Percentiles rank a stretch among this genome's conserved stretches.
phyloP scores from a whole-genome alignment of 345 rosid genomes.

The Citrus sinensis region DVS_A1.0 CM039168.1:23492001-23492500 shows the following conservation, averaged over 20 bases:
- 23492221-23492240: slow-evolving; percentile 68
- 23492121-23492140: slow-evolving; percentile 89
- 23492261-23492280: slow-evolving; percentile 25
- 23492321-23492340: slow-evolving; percentile 57
- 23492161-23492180: slow-evolving; percentile 83
- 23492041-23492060: slow-evolving; percentile 93
- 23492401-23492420: slow-evolving; percentile 52
- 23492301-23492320: not conserved
- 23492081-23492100: slow-evolving; percentile 82
- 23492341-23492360: slow-evolving; percentile 56
- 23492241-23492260: slow-evolving; percentile 70
- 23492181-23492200: slow-evolving; percentile 71
- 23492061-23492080: slow-evolving; percentile 86
- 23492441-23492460: slow-evolving; percentile 47
- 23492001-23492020: not conserved
- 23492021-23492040: slow-evolving; percentile 31
- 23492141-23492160: slow-evolving; percentile 82
- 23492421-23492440: slow-evolving; percentile 48
- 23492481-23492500: not conserved
- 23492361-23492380: slow-evolving; percentile 36
- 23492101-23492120: slow-evolving; percentile 91
- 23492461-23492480: not conserved
- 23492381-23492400: slow-evolving; percentile 39
- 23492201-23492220: slow-evolving; percentile 73
- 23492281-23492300: not conserved